Percentiles rank a stretch among this genome's conserved stretches.
phyloP scores from a whole-genome alignment of 1,284 basidiomycete genomes.

The Melanopsichium pennsylvanicum region DNA sequence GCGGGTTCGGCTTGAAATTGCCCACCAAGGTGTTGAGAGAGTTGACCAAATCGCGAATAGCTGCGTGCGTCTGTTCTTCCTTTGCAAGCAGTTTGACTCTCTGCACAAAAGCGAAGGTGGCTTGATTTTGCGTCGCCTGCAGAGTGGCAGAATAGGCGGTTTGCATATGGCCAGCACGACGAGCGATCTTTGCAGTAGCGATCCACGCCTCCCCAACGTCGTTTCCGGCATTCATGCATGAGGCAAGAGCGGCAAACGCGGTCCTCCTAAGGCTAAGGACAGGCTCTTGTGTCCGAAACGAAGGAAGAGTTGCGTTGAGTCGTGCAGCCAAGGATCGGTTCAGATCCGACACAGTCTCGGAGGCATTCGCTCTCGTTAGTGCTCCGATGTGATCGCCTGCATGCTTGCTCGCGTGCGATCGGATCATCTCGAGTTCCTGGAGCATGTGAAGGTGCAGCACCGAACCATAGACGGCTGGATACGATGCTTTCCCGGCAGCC shows the following conservation, averaged over 20 bases:
- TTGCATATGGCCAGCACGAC: constrained; percentile 93
- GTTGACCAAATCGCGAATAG: constrained; percentile 87
- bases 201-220: constrained; percentile 74
- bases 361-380: constrained; percentile 66
- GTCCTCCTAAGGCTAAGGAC: constrained; percentile 88
- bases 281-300: constrained; percentile 89
- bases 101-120: constrained; percentile 86
- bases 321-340: constrained; percentile 71
- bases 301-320: constrained; percentile 81
- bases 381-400: constrained; percentile 14
- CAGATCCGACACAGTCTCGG: constrained; percentile 40
- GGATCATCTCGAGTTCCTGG: constrained; percentile 82
- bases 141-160: constrained; percentile 96
- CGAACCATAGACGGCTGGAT: constrained; percentile 86
- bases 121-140: constrained; percentile 81
- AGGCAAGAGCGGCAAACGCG: constrained; percentile 72
- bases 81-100: constrained; percentile 85
- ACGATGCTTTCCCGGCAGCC: constrained; percentile 77
- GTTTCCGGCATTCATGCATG: constrained; percentile 56
- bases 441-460: constrained; percentile 85
- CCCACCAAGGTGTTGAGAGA: constrained; percentile 69
- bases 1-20: constrained; percentile 30
- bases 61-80: constrained; percentile 82
- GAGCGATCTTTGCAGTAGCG: constrained; percentile 88
- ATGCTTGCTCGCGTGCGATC: constrained; percentile 19